Conservation (phyloP, 2,329 filamentous ascomycete species). For the Fusarium neocosmosporiellum region DNA sequence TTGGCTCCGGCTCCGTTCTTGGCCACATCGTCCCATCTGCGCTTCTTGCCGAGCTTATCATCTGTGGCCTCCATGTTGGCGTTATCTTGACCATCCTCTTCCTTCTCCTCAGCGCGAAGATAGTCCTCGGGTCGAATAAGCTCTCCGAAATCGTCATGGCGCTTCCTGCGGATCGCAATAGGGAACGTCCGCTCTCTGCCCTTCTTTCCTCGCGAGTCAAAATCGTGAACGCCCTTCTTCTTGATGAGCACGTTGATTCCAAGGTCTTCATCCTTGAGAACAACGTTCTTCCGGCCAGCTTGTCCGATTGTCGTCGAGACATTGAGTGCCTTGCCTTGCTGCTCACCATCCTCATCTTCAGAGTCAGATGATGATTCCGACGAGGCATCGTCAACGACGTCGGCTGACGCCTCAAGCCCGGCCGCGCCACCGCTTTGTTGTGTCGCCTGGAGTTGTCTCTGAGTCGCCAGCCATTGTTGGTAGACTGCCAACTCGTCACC, state of each 20-base stretch:
- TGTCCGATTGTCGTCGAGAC: slow-evolving; percentile 88
- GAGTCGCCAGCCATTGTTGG: slow-evolving; percentile 91
- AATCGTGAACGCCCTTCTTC: slow-evolving; percentile 92
- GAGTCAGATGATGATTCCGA: slow-evolving; percentile 88
- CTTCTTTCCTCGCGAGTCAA: slow-evolving; percentile 89
- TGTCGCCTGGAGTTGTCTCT: slow-evolving; percentile 86
- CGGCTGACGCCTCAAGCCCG: slow-evolving; percentile 75
- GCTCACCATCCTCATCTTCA: slow-evolving; percentile 88
- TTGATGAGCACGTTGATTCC: slow-evolving; percentile 92
- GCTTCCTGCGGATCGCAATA: slow-evolving; percentile 80
- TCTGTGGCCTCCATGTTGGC: slow-evolving; percentile 56
- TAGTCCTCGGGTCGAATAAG: slow-evolving; percentile 95
- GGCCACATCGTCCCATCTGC: slow-evolving; percentile 85
- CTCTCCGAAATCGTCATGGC: slow-evolving; percentile 92
- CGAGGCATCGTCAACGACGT: slow-evolving; percentile 84
- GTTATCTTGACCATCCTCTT: slow-evolving; percentile 73
- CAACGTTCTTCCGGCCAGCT: slow-evolving; percentile 85
- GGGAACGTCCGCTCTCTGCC: slow-evolving; percentile 95
- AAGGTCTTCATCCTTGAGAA: slow-evolving; percentile 87
- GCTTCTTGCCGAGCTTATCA: slow-evolving; percentile 85
- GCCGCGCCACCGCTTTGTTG: slow-evolving; percentile 76
- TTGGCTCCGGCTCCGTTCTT: slow-evolving; percentile 54
- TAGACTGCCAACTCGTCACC: slow-evolving; percentile 83
- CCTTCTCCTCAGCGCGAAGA: slow-evolving; percentile 89
- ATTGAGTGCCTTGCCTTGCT: slow-evolving; percentile 92